Conservation (phyloP, 2,329 filamentous ascomycete genomes). For the Dichotomopilus funicola region DNA sequence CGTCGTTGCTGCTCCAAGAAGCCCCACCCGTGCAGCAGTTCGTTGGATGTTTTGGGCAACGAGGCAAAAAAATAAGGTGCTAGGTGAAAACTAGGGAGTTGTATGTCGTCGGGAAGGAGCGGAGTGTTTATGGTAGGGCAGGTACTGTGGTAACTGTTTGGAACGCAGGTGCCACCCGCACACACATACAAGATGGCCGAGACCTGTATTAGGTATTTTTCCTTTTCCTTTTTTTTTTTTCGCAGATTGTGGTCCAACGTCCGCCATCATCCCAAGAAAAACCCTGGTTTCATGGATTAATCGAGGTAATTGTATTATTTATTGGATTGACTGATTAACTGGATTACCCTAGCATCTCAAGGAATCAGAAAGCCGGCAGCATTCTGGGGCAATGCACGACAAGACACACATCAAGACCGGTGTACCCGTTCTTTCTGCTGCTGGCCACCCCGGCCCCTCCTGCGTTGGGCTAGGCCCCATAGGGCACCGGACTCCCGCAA, state of each 20-base stretch:
- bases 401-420: neutral
- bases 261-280: neutral
- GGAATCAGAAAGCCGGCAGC: neutral
- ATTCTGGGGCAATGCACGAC: slow-evolving; percentile 1
- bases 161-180: slow-evolving; percentile 16
- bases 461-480: slow-evolving; percentile 14
- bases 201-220: neutral
- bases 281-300: neutral
- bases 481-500: neutral
- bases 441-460: slow-evolving; percentile 9
- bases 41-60: no score
- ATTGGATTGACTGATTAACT: no score
- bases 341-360: slow-evolving; percentile 8
- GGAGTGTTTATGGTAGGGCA: no score
- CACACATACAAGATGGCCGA: no score
- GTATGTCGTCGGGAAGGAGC: no score
- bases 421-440: neutral
- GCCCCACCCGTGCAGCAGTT: no score
- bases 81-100: no score
- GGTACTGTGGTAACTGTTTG: no score
- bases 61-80: no score
- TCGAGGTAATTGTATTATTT: no score
- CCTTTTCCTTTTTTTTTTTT: slow-evolving; percentile 7
- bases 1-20: neutral
- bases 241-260: slow-evolving; percentile 1